A percentile compares a stretch with the other conserved stretches of the same genome.
Conservation (phyloP, 2,329 filamentous ascomycete species). For the Stemphylium beticola region DNA sequence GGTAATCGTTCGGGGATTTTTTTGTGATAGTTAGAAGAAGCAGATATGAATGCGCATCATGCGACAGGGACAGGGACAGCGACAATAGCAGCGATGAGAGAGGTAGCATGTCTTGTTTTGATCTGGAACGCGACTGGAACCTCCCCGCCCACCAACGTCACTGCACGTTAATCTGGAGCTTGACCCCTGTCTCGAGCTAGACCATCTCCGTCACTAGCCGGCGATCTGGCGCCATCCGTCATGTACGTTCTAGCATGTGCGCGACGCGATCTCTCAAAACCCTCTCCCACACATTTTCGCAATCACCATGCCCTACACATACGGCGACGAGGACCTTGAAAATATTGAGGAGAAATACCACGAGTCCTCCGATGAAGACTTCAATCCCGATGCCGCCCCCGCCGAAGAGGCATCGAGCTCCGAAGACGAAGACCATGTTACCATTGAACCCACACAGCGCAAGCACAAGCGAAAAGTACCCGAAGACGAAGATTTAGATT, state of each 20-base stretch:
- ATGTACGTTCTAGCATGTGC: constrained; percentile 1
- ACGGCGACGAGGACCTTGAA: constrained; percentile 38
- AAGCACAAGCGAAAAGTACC: constrained; percentile 44
- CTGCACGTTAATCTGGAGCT: constrained; percentile 16
- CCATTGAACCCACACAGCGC: constrained; percentile 25
- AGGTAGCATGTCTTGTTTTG: constrained; percentile 31
- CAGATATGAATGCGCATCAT: constrained; percentile 19
- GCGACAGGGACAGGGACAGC: constrained; percentile 9
- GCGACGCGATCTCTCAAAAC: constrained; percentile 11
- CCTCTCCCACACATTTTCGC: constrained; percentile 1
- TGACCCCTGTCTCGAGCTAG: constrained; percentile 22
- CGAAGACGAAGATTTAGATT: constrained; percentile 50
- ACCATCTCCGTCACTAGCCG: constrained; percentile 15
- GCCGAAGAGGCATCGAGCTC: constrained; percentile 60
- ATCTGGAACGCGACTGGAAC: constrained; percentile 27
- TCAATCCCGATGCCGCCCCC: constrained; percentile 70
- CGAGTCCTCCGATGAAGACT: constrained; percentile 75
- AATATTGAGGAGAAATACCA: constrained; percentile 56
- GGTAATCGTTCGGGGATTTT: constrained; percentile 3
- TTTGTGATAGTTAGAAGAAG: constrained; percentile 11
- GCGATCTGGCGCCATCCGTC: constrained; percentile 18
- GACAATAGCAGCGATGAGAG: too few relatives aligned
- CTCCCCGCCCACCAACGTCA: constrained; percentile 35
- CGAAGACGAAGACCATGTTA: constrained; percentile 45
- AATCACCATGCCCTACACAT: constrained; percentile 35